These are phyloP conservation scores for Daldinia loculata DNA, from an alignment of 495 filamentous ascomycete species.

Conservation along the genomic window DNA sequence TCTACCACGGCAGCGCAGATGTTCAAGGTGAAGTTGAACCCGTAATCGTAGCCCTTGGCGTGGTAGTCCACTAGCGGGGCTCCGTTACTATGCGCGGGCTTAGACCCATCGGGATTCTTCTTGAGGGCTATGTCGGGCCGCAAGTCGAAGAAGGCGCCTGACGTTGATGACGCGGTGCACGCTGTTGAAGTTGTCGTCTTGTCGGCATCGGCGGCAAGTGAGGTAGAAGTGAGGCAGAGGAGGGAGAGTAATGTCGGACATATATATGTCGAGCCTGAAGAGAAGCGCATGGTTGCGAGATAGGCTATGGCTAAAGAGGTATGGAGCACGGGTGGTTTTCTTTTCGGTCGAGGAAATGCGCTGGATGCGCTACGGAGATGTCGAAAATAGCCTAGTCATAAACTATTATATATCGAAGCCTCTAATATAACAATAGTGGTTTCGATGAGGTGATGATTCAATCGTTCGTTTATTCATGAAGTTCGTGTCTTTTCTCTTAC, in stretches of 20 bases:
- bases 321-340: background rate
- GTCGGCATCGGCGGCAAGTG: slow-evolving; percentile 41
- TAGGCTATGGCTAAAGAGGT: background rate
- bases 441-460: background rate
- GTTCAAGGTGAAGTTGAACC: slow-evolving; percentile 92
- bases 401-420: slow-evolving; percentile 4
- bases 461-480: background rate
- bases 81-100: slow-evolving; percentile 57
- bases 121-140: slow-evolving; percentile 74
- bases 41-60: slow-evolving; percentile 84
- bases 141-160: slow-evolving; percentile 89
- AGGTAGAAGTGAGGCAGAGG: slow-evolving; percentile 34
- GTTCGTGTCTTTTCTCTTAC: background rate
- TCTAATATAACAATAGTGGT: background rate
- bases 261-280: slow-evolving; percentile 16
- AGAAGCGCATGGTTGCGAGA: slow-evolving; percentile 38
- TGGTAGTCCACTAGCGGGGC: slow-evolving; percentile 74
- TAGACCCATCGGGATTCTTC: slow-evolving; percentile 55
- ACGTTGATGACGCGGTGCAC: slow-evolving; percentile 83
- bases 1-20: slow-evolving; percentile 90
- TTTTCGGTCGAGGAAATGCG: slow-evolving; percentile 17
- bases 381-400: slow-evolving; percentile 15
- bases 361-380: slow-evolving; percentile 24
- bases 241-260: slow-evolving; percentile 33
- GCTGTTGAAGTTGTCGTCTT: slow-evolving; percentile 59